phyloP scores from a whole-genome alignment of 169 alveolate genomes.

The Cryptosporidium sp. region DNA sequence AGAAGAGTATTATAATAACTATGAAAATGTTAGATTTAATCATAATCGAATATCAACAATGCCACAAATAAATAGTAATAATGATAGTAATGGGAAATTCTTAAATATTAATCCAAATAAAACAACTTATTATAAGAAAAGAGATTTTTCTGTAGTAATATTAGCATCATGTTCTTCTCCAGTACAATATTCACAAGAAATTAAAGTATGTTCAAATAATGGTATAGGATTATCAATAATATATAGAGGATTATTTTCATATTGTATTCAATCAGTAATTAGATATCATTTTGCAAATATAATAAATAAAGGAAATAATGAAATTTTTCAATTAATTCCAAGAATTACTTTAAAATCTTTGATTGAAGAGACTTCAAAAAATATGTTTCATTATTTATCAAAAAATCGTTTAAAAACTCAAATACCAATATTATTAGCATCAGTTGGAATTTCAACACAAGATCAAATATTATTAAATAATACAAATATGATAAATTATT shows the following conservation, averaged over 20 bases:
- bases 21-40: background rate
- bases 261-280: conserved; percentile 36
- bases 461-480: background rate
- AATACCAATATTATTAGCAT: conserved; percentile 37
- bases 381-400: background rate
- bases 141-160: conserved; percentile 22
- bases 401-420: conserved; percentile 19
- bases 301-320: background rate
- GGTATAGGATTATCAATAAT: conserved; percentile 60
- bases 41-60: background rate
- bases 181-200: conserved; percentile 37
- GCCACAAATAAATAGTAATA: background rate
- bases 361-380: conserved; percentile 6
- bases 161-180: conserved; percentile 27
- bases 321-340: background rate
- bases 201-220: conserved; percentile 37
- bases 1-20: background rate
- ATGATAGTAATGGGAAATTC: background rate
- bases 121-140: background rate
- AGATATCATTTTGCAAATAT: background rate
- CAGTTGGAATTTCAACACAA: conserved; percentile 4
- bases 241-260: conserved; percentile 63
- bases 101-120: background rate
- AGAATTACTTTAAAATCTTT: conserved; percentile 37
- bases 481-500: background rate